Percentiles rank a stretch among this genome's conserved stretches.
Evolutionary conservation across 805 yeast species (phyloP).

Genomic region (Millerozyma miso): DNA sequence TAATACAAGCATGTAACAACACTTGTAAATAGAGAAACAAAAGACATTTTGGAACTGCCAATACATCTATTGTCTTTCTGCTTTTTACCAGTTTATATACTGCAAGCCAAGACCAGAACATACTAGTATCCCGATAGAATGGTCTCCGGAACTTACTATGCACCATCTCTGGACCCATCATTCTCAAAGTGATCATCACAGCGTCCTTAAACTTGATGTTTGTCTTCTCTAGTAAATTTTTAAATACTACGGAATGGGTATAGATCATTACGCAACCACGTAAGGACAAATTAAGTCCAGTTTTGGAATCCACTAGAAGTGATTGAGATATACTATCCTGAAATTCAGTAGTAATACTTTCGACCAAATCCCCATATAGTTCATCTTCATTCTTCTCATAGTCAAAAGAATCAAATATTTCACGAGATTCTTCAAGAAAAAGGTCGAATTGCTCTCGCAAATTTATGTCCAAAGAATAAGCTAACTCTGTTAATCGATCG

Average conservation of each 20-base stretch:
- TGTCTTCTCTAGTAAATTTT: conserved; percentile 12
- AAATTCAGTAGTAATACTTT: conserved; percentile 36
- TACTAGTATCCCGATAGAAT: conserved; percentile 23
- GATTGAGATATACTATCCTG: conserved; percentile 29
- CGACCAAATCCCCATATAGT: conserved; percentile 37
- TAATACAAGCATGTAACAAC: conserved; percentile 19
- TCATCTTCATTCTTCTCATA: conserved; percentile 18
- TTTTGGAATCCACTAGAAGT: conserved; percentile 16
- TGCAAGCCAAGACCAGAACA: conserved; percentile 39
- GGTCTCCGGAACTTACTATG: conserved; percentile 17
- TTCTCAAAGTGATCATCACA: conserved; percentile 21
- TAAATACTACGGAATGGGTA: conserved; percentile 14
- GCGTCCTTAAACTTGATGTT: conserved; percentile 18
- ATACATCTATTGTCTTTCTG: conserved; percentile 18
- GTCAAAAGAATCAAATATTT: conserved; percentile 36
- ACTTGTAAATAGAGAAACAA: conserved; percentile 29
- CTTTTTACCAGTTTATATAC: conserved; percentile 15
- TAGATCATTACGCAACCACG: conserved; percentile 22
- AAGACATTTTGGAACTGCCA: conserved; percentile 25
- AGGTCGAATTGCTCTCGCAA: conserved; percentile 36
- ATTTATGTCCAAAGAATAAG: conserved; percentile 65
- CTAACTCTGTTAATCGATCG: conserved; percentile 35
- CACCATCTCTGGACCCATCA: conserved; percentile 34
- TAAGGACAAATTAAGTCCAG: conserved; percentile 24
- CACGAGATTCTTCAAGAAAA: conserved; percentile 32